phyloP scores from a whole-genome alignment of 1,284 basidiomycete genomes.

The Ustilago esculenta region DNA sequence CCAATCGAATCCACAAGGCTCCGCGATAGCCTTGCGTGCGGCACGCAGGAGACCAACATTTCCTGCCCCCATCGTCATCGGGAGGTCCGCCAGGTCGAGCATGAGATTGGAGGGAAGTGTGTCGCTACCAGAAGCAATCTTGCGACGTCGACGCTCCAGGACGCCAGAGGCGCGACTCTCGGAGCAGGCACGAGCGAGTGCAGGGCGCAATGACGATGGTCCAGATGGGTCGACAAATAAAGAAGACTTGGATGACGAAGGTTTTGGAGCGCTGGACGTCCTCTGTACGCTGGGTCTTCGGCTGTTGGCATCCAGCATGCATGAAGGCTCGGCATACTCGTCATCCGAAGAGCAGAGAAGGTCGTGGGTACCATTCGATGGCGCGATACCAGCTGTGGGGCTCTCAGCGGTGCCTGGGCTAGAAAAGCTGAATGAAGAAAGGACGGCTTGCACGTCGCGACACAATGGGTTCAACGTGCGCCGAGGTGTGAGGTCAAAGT shows the following conservation, averaged over 20 bases:
- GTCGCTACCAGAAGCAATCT: slow-evolving; percentile 7
- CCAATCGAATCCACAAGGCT: slow-evolving; percentile 47
- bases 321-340: slow-evolving; percentile 28
- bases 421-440: slow-evolving; percentile 38
- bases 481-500: slow-evolving; percentile 14
- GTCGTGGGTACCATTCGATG: not conserved
- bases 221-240: slow-evolving; percentile 25
- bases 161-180: slow-evolving; percentile 40
- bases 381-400: not conserved
- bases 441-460: slow-evolving; percentile 27
- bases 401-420: slow-evolving; percentile 14
- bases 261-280: slow-evolving; percentile 37
- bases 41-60: slow-evolving; percentile 38
- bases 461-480: slow-evolving; percentile 24
- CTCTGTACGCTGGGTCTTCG: slow-evolving; percentile 44
- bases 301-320: slow-evolving; percentile 13
- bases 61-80: slow-evolving; percentile 39
- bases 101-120: slow-evolving; percentile 26
- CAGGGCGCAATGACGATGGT: slow-evolving; percentile 15
- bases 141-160: slow-evolving; percentile 33
- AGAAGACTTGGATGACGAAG: slow-evolving; percentile 16
- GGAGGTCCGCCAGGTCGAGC: slow-evolving; percentile 35
- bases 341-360: slow-evolving; percentile 7
- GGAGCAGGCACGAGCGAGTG: slow-evolving; percentile 39
- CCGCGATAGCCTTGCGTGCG: slow-evolving; percentile 35